Evolutionary conservation across 2,329 filamentous ascomycete species (phyloP), one percentile per base, ranked within the genome.

Genomic region (Phyllosticta citriasiana): DNA sequence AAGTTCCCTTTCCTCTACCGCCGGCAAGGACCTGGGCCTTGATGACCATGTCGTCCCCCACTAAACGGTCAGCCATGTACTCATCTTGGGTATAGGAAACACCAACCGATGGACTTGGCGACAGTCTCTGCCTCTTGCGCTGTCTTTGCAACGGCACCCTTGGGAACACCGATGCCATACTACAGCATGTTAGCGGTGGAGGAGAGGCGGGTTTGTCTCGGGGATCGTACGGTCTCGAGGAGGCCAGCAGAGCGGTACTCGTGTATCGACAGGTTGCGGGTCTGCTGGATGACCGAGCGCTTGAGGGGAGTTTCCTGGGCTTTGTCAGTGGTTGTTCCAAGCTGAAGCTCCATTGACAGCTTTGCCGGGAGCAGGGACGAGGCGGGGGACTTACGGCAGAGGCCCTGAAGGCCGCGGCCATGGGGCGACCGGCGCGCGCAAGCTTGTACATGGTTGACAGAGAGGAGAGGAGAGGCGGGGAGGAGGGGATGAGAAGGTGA

Each of bases 11-110:
- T 79, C 94, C 94, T 82, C 94, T 89, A 67, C 94, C 94, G 79
- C 94, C 94, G 65, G 94, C 94, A 65, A 99, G 88, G 64, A 99
- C 94, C 82, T 99, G 94, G 65, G 94, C 94, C 85, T 99, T 99
- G 84, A 99, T 97, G 70, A 99, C 94, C 86, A 97, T 93, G 77
- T 99, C 94, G 74, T 96, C 93, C 71, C 84, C 84, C 68, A 84
- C 88, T 81, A 52, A 57, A 60, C 33, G 26, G 55, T 62, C 24
- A 47, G 40, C 55, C n/a, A 54, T 56, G 14, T 47, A 16, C 57
- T 25, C 26, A 19, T 14, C 51, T 16, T 7, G 16, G 6, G 26
- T 6, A n/a, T 47, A 6, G 40, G n/a, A 16, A 33, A 22, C 53
- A 63, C 53, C 40, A 82, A 86, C 91, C 89, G 73, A 99, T 94